Base-by-base conservation (phyloP, 176 grass and related monocot genomes). In the Oryza punctata region DNA sequence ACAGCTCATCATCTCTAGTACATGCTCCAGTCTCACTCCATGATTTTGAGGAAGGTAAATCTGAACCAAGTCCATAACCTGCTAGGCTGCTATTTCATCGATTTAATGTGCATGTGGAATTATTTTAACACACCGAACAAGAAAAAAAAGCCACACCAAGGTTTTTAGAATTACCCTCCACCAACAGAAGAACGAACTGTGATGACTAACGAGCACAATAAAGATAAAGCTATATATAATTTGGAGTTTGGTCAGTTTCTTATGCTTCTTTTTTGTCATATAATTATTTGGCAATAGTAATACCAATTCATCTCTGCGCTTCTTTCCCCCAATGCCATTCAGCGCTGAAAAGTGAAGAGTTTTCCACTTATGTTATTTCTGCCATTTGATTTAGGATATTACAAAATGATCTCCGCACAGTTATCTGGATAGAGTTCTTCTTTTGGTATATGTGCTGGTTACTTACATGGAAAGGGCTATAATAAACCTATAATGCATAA, bases 11-110 rank as follows among this genome's bases (percentile, higher is more conserved):
- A 46, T 68, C 74, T 69, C 49, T 75, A 76, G 67, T 87, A 76
- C 75, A 47, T 32, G 75, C 79, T 27, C 86, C 86, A 67, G 82
- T 77, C 15, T 59, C 63, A 23, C 65, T 81, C 57, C 85, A 85
- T 82, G 57, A 69, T 65, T 84, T 86, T 85, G 83, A 70, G 78
- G 86, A 88, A 83, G 90, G 90, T 94, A 85, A 78, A 71, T 45
- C n/a, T 59, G 64, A 67, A 59, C 5, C 13, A 59, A 88, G 78
- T 52, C 23, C 23, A 40, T 61, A 28, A 80, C 29, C 8, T 69
- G 67, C 45, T 47, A 47, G 45, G 45, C 45, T 47, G 45, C 16
- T 67, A 4, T 72, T 68, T 24, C 43, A 67, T 72, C 28, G 12
- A 67, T 67, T 67, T 78, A 64, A 16, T 71, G 14, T 16, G 64